Base-by-base conservation (phyloP, 1,284 basidiomycete species). In the Apiotrichum gamsii region DNA sequence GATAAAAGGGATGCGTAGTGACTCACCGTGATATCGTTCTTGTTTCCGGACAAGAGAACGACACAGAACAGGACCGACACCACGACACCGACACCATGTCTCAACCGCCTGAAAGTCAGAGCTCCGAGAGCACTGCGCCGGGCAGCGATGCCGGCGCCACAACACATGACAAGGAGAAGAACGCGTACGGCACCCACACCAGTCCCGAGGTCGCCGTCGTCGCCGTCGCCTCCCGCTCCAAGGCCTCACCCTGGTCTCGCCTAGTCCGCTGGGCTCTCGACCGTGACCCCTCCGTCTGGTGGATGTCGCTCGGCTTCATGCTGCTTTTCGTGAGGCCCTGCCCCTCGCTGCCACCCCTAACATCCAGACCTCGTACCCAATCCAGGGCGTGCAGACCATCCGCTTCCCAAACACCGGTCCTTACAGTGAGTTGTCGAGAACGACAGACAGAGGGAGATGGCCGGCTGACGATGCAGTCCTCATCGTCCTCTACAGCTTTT, bases 331-430 rank as follows among this genome's bases (percentile, higher is more conserved):
- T n/a, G n/a, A n/a, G n/a, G n/a, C n/a, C n/a, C n/a, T 15, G 46
- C 24, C 43, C 43, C 37, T 32, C 42, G 19, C 47, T 49, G 4
- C 42, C 43, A 43, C 41, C n/a, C n/a, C n/a, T n/a, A n/a, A n/a
- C n/a, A n/a, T n/a, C n/a, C n/a, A n/a, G n/a, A 49, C 43, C 1
- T 48, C 51, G 16, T 52, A 52, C 28, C 51, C 51, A 5, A 48
- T 52, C 40, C 51, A 52, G 13, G 51, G 51, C 9, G 47, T 52
- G 16, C 51, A 52, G 43, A 52, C 51, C n/a, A 52, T 52, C 16
- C 46, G 51, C 8, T 52, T 45, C 36, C 51, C 51, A 20, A 40
- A 45, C 21, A 52, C 51, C 2, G 51, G 51, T 3, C 16, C 47
- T 6, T 52, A 52, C 47, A n/a, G n/a, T n/a, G n/a, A n/a, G n/a